These are phyloP conservation scores for Myxozyma monticola DNA, from an alignment of 805 yeast species.

Conservation along the genomic window DNA sequence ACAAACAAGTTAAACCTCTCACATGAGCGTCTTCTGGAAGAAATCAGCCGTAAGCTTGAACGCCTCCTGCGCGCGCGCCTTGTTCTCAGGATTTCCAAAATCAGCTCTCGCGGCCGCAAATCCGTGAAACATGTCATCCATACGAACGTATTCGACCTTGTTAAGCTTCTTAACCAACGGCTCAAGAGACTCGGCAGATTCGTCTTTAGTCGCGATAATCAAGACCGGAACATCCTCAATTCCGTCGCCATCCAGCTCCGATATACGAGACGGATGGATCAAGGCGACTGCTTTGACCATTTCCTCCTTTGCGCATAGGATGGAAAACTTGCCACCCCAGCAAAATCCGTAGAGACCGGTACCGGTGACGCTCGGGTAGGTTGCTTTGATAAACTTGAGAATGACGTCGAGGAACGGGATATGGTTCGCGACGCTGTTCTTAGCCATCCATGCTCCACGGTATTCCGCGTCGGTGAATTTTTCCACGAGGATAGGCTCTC, in stretches of 20 bases:
- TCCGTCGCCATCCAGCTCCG: conserved; percentile 22
- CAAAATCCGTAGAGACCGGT: conserved; percentile 29
- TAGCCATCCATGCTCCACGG: conserved; percentile 14
- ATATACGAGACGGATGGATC: conserved; percentile 27
- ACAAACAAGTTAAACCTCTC: too few relatives aligned
- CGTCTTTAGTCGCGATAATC: conserved; percentile 23
- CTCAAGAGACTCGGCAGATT: conserved; percentile 12
- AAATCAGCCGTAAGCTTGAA: conserved; percentile 14
- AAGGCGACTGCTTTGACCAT: conserved; percentile 19
- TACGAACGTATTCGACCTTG: conserved; percentile 19
- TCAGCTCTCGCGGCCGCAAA: conserved; percentile 31
- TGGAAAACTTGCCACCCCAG: conserved; percentile 31
- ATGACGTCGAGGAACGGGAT: conserved; percentile 9
- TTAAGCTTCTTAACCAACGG: conserved; percentile 9
- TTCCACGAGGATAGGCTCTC: conserved; percentile 9
- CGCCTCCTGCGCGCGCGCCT: conserved; percentile 29
- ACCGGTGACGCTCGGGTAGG: conserved; percentile 12
- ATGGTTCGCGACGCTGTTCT: conserved; percentile 4
- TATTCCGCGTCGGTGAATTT: conserved; percentile 7
- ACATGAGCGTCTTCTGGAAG: conserved; percentile 6
- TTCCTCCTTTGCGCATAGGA: conserved; percentile 8
- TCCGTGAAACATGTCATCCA: conserved; percentile 30
- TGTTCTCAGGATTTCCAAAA: conserved; percentile 19
- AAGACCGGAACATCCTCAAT: conserved; percentile 23
- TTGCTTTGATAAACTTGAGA: conserved; percentile 4